Evolutionary conservation across 2,329 filamentous ascomycete species (phyloP), one percentile per base, ranked within the genome.

Genomic region (Leptographium wingfieldii): DNA sequence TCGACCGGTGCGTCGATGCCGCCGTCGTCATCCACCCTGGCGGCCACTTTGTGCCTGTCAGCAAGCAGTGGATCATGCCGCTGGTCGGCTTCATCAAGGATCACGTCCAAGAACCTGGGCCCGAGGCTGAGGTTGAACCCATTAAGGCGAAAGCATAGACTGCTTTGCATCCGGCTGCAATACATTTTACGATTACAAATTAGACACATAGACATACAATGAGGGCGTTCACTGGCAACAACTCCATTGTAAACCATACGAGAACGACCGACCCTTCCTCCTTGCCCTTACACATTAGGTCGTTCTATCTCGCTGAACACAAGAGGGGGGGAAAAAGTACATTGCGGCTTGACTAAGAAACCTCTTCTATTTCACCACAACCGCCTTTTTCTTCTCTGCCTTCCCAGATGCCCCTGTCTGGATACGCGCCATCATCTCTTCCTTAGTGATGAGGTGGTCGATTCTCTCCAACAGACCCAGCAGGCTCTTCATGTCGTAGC

Each of bases 401-500:
- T 55, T 57, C 31, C 29, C 52, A 6, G 66, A 72, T 56, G 74
- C 75, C 7, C 71, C 78, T 6, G 90, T 90, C 73, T 94, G 87
- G 68, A 99, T 97, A 62, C 92, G 83, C 49, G 94, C 94, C 94
- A 99, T 99, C 94, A 99, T 99, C 80, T 99, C 94, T 76, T 99
- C 94, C 80, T 97, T 97, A 59, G 95, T 99, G 69, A 99, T 99
- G 68, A 99, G 80, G 73, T 99, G 94, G 71, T 99, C 94, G 63
- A 99, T 95, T 57, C 88, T 77, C 78, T 92, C 88, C 67, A 92
- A 71, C 61, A 90, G 74, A n/a, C 86, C 87, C 61, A 92, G 74
- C 68, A 92, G 74, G 68, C 83, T 88, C 69, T 72, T 73, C 84
- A 73, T 97, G 74, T 96, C 96, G 69, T 89, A 87, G 72, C 91